Evolutionary conservation across 768 basidiomycete genomes (phyloP), one percentile per base, ranked within the genome.

Genomic region (Exsudoporus frostii): DNA sequence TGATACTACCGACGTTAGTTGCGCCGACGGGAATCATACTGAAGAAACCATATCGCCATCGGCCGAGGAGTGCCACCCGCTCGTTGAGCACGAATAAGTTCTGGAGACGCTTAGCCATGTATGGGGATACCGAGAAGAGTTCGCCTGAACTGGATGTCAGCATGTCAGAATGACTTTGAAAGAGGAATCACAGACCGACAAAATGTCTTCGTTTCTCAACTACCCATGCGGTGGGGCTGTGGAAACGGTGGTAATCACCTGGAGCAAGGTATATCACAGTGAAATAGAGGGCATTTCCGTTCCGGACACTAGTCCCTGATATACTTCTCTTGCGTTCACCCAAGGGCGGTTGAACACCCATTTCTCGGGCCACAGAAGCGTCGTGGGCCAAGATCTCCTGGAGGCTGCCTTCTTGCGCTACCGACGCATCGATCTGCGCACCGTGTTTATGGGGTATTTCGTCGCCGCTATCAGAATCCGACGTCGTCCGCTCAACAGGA

Each of bases 1-100:
- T 87, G 72, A 99, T 98, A 57, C 87, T 90, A 5, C 97, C 97
- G 47, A 98, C 97, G 68, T 99, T 98, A 11, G 96, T 98, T 2
- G 97, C 97, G 3, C 97, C 97, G 27, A 99, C 96, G 10, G 97
- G 97, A 0, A 97, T 85, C 93, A 98, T 98, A 25, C 88, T 77
- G 70, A 97, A 99, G 78, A 98, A 98, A 1, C 97, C 97, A 62
- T 97, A 76, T 65, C 84, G 84, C 97, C 97, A 98, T 50, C 92
- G 75, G 7, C 97, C 97, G 29, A 98, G 83, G 20, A 99, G 78
- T 2, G 95, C 93, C 9, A 98, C 96, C 22, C 97, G 86, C 73
- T 99, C 97, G 66, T 99, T 98, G n/a, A 99, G 79, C 9, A 99
- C 94, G 59, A 99, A 99, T 17, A 98, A 73, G 66, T 97, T 92